Conservation (phyloP, 163 green algal species). For the Chloromonas sp. region DNA sequence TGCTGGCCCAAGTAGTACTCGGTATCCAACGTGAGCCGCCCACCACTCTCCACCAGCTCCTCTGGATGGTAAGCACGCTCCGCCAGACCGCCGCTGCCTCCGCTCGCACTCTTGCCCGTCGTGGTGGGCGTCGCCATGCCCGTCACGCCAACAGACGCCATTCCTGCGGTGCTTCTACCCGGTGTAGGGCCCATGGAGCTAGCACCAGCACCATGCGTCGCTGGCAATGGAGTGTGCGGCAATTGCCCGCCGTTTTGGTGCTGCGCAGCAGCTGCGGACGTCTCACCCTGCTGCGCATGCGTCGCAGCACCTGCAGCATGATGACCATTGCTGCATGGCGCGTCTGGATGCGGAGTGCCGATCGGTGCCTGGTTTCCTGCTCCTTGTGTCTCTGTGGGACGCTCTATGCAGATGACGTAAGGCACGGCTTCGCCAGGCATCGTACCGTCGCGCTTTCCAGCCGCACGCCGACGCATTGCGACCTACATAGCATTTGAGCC, state of each 20-base stretch:
- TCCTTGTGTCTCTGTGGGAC: not conserved
- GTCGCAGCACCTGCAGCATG: not conserved
- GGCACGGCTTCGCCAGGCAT: slow-evolving; percentile 83
- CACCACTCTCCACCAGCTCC: slow-evolving; percentile 63
- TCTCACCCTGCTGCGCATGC: too few species aligned
- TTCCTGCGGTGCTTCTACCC: not conserved
- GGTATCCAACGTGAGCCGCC: slow-evolving; percentile 65
- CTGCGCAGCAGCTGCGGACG: too few species aligned
- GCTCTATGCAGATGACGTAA: slow-evolving; percentile 88
- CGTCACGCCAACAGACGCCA: not conserved
- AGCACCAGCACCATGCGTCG: not conserved
- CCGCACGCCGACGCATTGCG: slow-evolving; percentile 68
- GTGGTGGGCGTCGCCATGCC: not conserved
- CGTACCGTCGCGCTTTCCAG: slow-evolving; percentile 74
- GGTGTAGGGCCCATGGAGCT: not conserved
- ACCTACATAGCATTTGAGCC: slow-evolving; percentile 58
- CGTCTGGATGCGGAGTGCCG: too few species aligned
- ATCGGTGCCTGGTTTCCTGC: not conserved
- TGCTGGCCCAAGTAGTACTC: slow-evolving; percentile 89
- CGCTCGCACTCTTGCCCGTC: not conserved
- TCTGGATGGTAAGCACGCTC: slow-evolving; percentile 88
- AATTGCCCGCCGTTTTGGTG: too few species aligned
- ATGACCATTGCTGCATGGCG: not conserved
- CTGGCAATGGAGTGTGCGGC: not conserved
- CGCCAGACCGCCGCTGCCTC: slow-evolving; percentile 57